These are phyloP conservation scores for Kurtzmaniella natalensis DNA, from an alignment of 1,139 yeast genomes.

Conservation along the genomic window DNA sequence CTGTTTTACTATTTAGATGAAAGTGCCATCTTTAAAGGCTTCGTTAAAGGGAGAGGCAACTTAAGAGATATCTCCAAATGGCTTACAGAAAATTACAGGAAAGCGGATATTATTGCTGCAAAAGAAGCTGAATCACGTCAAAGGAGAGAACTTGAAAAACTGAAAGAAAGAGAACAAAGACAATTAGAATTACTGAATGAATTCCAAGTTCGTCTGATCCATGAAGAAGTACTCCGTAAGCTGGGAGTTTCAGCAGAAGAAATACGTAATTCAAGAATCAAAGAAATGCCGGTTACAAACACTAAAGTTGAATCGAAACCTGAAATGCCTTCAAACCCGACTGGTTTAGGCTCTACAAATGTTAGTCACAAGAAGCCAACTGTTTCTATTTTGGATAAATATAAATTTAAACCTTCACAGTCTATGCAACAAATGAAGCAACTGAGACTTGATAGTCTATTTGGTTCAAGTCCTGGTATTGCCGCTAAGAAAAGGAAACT, in stretches of 20 bases:
- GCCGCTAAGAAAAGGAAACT: slow-evolving; percentile 31
- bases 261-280: slow-evolving; percentile 33
- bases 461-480: not conserved
- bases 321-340: slow-evolving; percentile 1
- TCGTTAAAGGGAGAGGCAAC: slow-evolving; percentile 56
- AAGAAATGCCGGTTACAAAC: too few relatives aligned
- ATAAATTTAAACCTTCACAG: slow-evolving; percentile 29
- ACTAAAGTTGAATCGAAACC: slow-evolving; percentile 9
- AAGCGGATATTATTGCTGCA: slow-evolving; percentile 24
- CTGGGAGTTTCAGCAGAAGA: slow-evolving; percentile 12
- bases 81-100: slow-evolving; percentile 35
- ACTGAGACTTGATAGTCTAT: slow-evolving; percentile 10
- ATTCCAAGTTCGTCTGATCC: not conserved
- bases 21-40: slow-evolving; percentile 55
- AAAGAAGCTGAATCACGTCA: slow-evolving; percentile 19
- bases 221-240: not conserved
- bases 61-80: slow-evolving; percentile 51
- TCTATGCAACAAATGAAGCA: slow-evolving; percentile 20
- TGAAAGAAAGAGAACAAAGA: slow-evolving; percentile 5
- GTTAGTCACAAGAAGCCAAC: slow-evolving; percentile 53
- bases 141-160: slow-evolving; percentile 11
- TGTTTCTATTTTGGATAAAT: slow-evolving; percentile 51
- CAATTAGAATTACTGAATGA: not conserved
- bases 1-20: slow-evolving; percentile 44
- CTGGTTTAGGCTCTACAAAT: slow-evolving; percentile 41